phyloP scores from a whole-genome alignment of 331 rosid species.

The Acacia pycnantha region DNA sequence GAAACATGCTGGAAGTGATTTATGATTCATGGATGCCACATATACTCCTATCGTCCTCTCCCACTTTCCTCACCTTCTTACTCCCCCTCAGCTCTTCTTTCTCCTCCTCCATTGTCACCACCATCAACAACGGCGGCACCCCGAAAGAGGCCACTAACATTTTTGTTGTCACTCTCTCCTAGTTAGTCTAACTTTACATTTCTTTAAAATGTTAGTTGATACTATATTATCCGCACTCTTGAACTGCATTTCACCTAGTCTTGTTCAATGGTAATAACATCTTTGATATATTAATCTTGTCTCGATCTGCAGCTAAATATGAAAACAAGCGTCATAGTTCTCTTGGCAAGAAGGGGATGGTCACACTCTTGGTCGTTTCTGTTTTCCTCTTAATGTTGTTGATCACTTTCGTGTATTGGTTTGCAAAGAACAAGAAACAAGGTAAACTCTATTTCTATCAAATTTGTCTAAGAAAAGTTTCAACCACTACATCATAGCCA shows the following conservation, averaged over 20 bases:
- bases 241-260: neutral
- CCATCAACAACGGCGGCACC: too few species aligned
- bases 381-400: conserved; percentile 8
- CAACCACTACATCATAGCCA: neutral
- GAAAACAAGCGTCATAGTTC: conserved; percentile 26
- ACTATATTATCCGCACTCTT: neutral
- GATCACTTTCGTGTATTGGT: conserved; percentile 6
- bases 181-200: neutral
- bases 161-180: too few species aligned
- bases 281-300: neutral
- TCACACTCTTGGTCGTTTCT: conserved; percentile 24
- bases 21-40: too few species aligned
- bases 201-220: too few species aligned
- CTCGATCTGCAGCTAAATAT: conserved; percentile 45
- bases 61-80: too few species aligned
- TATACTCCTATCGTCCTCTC: too few species aligned
- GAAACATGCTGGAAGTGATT: too few species aligned
- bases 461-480: neutral
- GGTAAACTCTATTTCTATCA: neutral
- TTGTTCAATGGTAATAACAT: neutral
- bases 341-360: conserved; percentile 34
- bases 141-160: too few species aligned
- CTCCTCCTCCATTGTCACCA: too few species aligned
- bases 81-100: too few species aligned
- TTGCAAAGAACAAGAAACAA: neutral